These are phyloP conservation scores for Hortaea werneckii DNA, from an alignment of 2,329 filamentous ascomycete genomes.

Conservation along the genomic window DNA sequence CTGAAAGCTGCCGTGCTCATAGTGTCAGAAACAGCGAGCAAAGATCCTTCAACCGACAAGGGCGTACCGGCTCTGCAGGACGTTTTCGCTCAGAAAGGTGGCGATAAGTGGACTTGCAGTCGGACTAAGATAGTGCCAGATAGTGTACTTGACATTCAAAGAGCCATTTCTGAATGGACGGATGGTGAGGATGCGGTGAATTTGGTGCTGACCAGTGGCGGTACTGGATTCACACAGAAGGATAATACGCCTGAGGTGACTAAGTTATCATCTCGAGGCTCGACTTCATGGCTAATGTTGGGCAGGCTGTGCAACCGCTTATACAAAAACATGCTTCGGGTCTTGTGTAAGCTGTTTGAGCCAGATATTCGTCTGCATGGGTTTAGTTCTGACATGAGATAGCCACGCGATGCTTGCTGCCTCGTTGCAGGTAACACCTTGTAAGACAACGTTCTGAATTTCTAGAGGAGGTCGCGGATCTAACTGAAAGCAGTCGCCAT, in stretches of 20 bases:
- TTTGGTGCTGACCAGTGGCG: slow-evolving; percentile 78
- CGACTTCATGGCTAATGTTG: neutral
- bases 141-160: slow-evolving; percentile 62
- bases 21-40: slow-evolving; percentile 79
- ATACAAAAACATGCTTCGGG: slow-evolving; percentile 81
- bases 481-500: slow-evolving; percentile 60
- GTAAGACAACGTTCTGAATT: slow-evolving; percentile 42
- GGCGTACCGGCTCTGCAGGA: slow-evolving; percentile 56
- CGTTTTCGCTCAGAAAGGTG: slow-evolving; percentile 56
- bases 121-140: slow-evolving; percentile 72
- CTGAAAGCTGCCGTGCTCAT: slow-evolving; percentile 71
- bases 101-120: slow-evolving; percentile 59
- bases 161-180: slow-evolving; percentile 60
- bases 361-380: too few species aligned
- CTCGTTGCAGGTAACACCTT: slow-evolving; percentile 79
- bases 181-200: slow-evolving; percentile 54
- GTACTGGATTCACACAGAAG: slow-evolving; percentile 78
- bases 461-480: slow-evolving; percentile 1
- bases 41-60: slow-evolving; percentile 68
- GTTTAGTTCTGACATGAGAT: neutral
- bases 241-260: slow-evolving; percentile 82
- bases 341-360: slow-evolving; percentile 57
- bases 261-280: neutral
- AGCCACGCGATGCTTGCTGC: slow-evolving; percentile 86
- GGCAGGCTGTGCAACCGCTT: slow-evolving; percentile 63